These are phyloP conservation scores for Naganishia albida DNA, from an alignment of 1,284 basidiomycete genomes.

Conservation along the genomic window DNA sequence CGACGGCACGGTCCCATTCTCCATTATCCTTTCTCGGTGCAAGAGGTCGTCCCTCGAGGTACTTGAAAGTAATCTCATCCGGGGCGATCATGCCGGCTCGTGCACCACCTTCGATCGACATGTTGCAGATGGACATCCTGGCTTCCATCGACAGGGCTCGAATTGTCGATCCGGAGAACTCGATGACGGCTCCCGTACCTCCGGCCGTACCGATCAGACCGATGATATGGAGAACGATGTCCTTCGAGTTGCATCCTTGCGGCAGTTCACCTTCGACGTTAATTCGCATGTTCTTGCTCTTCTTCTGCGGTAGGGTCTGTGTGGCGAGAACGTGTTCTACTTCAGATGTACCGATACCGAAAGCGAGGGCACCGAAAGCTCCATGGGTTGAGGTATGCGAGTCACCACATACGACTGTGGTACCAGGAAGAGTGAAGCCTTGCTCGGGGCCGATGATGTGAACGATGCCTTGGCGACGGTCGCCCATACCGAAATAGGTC, in stretches of 20 bases:
- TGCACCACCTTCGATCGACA: constrained; percentile 96
- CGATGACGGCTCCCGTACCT: constrained; percentile 89
- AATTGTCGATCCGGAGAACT: constrained; percentile 89
- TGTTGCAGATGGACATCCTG: constrained; percentile 96
- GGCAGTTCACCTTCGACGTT: constrained; percentile 81
- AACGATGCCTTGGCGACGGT: constrained; percentile 89
- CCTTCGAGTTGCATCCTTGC: constrained; percentile 90
- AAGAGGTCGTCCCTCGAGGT: constrained; percentile 82
- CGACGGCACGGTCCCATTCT: constrained; percentile 83
- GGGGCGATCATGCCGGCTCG: constrained; percentile 94
- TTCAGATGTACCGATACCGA: constrained; percentile 95
- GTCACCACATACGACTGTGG: constrained; percentile 94
- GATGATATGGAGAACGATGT: constrained; percentile 92
- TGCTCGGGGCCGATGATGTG: constrained; percentile 96
- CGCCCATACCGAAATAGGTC: constrained; percentile 92
- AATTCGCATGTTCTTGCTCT: constrained; percentile 95
- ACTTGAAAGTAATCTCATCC: constrained; percentile 85
- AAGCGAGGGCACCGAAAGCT: constrained; percentile 92
- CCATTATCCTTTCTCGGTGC: constrained; percentile 69
- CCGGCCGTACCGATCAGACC: constrained; percentile 92
- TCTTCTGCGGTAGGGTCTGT: constrained; percentile 86
- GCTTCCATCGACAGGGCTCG: constrained; percentile 92
- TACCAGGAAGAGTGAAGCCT: constrained; percentile 93
- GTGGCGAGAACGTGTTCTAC: constrained; percentile 97
- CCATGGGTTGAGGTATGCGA: constrained; percentile 89